Base-by-base conservation (phyloP, 805 yeast genomes). In the Zygotorulaspora florentina region DNA sequence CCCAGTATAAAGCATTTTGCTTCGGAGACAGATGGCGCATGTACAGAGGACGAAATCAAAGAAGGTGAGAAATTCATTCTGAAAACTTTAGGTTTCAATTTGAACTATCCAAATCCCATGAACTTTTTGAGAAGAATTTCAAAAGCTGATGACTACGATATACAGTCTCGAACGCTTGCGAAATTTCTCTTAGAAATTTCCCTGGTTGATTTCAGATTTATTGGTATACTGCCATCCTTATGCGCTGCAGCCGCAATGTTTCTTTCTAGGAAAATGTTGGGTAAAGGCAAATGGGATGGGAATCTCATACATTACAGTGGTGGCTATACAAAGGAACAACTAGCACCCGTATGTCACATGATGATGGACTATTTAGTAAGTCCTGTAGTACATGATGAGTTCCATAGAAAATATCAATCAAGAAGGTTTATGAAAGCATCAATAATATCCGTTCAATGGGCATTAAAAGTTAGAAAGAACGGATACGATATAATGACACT, bases 211-310 rank as follows among this genome's bases (percentile, higher is more conserved):
- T 81, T 83, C 62, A 77, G 80, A 58, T 85, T 89, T 57, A 79
- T 88, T 56, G 88, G 89, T 11, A 75, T 77, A 50, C 72, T 80
- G 52, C 96, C 96, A 8, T 85, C 95, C 17, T 70, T 85, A 53
- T 81, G 93, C 58, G 81, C 95, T 2, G 96, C 96, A 3, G 85
- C 91, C 11, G 85, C 96, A 28, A 88, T 90, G 95, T 85, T 81
- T 64, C 70, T 89, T 39, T 80, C 96, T 7, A 76, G 96, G 59
- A 77, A 79, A 57, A 86, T 89, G 72, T 68, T 87, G 54, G 84
- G 83, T 16, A 81, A 72, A 41, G 71, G 73, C 2, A 82, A 81
- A 28, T 90, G 97, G 97, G 81, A 82, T 61, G 85, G 85, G 8
- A 90, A 89, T 66, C 72, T 91, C 54, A 81, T 87, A 39, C 96